Evolutionary conservation across 2,329 filamentous ascomycete species (phyloP).

Genomic region (Trichoderma koningiopsis): DNA sequence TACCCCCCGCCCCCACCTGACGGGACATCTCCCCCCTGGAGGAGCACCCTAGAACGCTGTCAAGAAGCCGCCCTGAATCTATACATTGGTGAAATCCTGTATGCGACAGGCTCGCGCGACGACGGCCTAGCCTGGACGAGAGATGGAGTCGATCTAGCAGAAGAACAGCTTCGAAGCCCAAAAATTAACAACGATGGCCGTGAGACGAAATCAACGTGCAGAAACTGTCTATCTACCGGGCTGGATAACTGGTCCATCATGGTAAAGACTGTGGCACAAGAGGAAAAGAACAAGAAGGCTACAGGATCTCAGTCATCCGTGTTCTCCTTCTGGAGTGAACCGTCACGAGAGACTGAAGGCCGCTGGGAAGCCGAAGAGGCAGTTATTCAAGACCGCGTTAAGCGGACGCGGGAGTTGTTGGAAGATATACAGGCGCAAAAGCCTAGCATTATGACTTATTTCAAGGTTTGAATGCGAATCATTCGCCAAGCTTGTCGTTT

Average conservation of each 20-base stretch:
- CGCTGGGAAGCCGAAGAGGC: slow-evolving; percentile 59
- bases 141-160: slow-evolving; percentile 80
- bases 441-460: slow-evolving; percentile 40
- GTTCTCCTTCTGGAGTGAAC: slow-evolving; percentile 44
- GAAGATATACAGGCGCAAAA: slow-evolving; percentile 49
- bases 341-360: slow-evolving; percentile 42
- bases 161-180: slow-evolving; percentile 61
- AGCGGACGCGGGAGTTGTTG: slow-evolving; percentile 54
- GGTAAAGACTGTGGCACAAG: slow-evolving; percentile 63
- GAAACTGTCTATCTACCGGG: slow-evolving; percentile 74
- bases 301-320: slow-evolving; percentile 37
- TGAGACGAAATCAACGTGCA: slow-evolving; percentile 59
- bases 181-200: slow-evolving; percentile 34
- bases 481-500: background rate
- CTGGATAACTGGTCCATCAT: slow-evolving; percentile 83
- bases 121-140: slow-evolving; percentile 87
- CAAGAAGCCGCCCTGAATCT: slow-evolving; percentile 84
- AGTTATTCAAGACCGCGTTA: slow-evolving; percentile 55
- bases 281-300: slow-evolving; percentile 47
- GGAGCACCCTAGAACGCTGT: slow-evolving; percentile 68
- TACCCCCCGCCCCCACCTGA: slow-evolving; percentile 73
- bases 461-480: slow-evolving; percentile 43
- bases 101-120: slow-evolving; percentile 61
- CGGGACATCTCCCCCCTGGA: slow-evolving; percentile 67
- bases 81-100: slow-evolving; percentile 93